phyloP scores from a whole-genome alignment of 2,329 filamentous ascomycete genomes.

The Alternaria incomplexa region DNA sequence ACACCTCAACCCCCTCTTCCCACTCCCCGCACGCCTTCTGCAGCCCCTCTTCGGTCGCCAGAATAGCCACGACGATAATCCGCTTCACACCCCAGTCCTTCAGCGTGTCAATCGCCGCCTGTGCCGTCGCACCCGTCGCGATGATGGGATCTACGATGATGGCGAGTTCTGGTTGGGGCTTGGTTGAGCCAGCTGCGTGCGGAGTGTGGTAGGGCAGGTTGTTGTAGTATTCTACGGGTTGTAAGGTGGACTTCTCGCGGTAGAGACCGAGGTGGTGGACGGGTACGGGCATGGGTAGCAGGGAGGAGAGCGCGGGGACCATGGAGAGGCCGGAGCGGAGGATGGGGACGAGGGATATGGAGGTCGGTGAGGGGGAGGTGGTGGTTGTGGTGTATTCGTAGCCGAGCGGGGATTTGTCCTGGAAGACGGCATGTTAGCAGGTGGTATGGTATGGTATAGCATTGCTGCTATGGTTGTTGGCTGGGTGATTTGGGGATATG shows the following conservation, averaged over 20 bases:
- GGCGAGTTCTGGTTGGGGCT: slow-evolving; percentile 64
- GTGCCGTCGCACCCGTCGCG: slow-evolving; percentile 88
- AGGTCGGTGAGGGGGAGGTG: slow-evolving; percentile 67
- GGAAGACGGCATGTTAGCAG: slow-evolving; percentile 5
- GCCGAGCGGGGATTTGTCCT: slow-evolving; percentile 81
- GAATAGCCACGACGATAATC: slow-evolving; percentile 76
- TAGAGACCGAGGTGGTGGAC: slow-evolving; percentile 95
- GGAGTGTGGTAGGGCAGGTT: slow-evolving; percentile 80
- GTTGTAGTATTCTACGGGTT: slow-evolving; percentile 97
- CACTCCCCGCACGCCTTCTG: slow-evolving; percentile 75
- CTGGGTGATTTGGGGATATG: neutral
- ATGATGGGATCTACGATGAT: slow-evolving; percentile 92
- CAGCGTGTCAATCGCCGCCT: slow-evolving; percentile 86
- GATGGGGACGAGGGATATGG: slow-evolving; percentile 86
- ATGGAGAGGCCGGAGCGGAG: slow-evolving; percentile 91
- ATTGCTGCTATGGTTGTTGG: neutral
- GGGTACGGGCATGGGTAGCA: slow-evolving; percentile 80
- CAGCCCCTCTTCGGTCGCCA: slow-evolving; percentile 77
- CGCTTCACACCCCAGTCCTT: slow-evolving; percentile 89
- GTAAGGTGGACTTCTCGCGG: slow-evolving; percentile 84
- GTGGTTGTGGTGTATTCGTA: slow-evolving; percentile 73
- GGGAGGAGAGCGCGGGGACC: slow-evolving; percentile 82
- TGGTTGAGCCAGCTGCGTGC: slow-evolving; percentile 38
- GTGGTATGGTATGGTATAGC: neutral
- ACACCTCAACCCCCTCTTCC: slow-evolving; percentile 78